Conservation (phyloP, 1,139 yeast species). For the Saccharomyces pastorianus region DNA sequence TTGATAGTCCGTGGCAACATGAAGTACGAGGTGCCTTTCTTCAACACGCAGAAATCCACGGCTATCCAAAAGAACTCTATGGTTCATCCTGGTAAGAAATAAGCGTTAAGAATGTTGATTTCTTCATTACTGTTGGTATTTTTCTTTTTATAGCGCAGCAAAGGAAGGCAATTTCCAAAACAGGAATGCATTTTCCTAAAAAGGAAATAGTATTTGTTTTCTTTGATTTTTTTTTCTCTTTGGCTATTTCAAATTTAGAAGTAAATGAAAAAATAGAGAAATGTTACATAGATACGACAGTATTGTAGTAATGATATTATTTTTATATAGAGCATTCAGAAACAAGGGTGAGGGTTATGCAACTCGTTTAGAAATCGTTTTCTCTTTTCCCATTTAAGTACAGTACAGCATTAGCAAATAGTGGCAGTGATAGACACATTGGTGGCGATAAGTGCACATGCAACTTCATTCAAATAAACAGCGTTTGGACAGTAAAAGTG, state of each 20-base stretch:
- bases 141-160: background rate
- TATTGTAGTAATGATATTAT: background rate
- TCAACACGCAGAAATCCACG: slow-evolving; percentile 46
- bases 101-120: background rate
- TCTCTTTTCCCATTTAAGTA: background rate
- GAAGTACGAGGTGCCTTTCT: slow-evolving; percentile 66
- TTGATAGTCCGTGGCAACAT: slow-evolving; percentile 76
- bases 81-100: slow-evolving; percentile 10
- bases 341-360: background rate
- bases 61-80: slow-evolving; percentile 50
- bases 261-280: background rate
- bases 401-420: background rate
- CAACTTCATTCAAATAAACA: background rate
- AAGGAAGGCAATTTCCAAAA: background rate
- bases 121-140: background rate
- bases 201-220: background rate
- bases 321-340: background rate
- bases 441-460: background rate
- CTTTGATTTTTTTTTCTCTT: background rate
- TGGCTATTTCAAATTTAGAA: background rate
- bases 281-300: background rate
- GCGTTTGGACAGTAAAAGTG: background rate
- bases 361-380: background rate
- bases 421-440: background rate
- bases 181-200: background rate